These are phyloP conservation scores for Bipolaris bicolor DNA, from an alignment of 2,329 filamentous ascomycete genomes.

Conservation along the genomic window DNA sequence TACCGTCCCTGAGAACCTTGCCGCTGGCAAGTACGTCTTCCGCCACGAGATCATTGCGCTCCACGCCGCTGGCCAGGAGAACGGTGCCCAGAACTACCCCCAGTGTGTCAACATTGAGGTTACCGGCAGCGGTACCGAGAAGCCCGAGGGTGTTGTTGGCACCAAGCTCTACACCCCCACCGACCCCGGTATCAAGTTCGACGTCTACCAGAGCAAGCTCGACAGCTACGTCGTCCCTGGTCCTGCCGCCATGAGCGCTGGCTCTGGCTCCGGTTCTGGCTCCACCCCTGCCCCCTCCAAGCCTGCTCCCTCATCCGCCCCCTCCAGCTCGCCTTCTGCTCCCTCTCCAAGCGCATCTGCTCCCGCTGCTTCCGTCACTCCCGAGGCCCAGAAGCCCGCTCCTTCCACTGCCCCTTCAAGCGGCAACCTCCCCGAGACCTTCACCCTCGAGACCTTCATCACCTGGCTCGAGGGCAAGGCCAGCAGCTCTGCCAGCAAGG, in stretches of 20 bases:
- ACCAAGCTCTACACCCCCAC: constrained; percentile 55
- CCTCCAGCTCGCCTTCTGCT: constrained; percentile 11
- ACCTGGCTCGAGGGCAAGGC: constrained; percentile 41
- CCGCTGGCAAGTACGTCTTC: constrained; percentile 61
- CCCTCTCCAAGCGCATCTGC: constrained; percentile 5
- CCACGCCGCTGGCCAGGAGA: constrained; percentile 51
- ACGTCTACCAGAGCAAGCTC: constrained; percentile 45
- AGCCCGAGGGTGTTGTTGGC: constrained; percentile 56
- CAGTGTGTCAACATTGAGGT: constrained; percentile 60
- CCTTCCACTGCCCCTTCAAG: constrained; percentile 23
- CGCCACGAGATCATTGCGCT: constrained; percentile 62
- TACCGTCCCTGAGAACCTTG: constrained; percentile 54
- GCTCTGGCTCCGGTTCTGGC: not conserved
- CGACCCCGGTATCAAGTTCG: constrained; percentile 53
- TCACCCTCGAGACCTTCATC: constrained; percentile 45
- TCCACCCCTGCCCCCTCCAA: constrained; percentile 19
- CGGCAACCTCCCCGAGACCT: constrained; percentile 34
- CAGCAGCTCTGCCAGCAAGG: constrained; percentile 25
- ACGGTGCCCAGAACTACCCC: constrained; percentile 61
- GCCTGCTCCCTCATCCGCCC: constrained; percentile 20
- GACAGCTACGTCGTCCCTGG: constrained; percentile 53
- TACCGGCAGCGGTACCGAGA: constrained; percentile 54
- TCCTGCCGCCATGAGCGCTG: constrained; percentile 42
- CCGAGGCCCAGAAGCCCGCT: constrained; percentile 11
- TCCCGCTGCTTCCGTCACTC: constrained; percentile 7